These are phyloP conservation scores for Lenwebbia sp. DNA, from an alignment of 345 rosid genomes.

Conservation along the genomic window DNA sequence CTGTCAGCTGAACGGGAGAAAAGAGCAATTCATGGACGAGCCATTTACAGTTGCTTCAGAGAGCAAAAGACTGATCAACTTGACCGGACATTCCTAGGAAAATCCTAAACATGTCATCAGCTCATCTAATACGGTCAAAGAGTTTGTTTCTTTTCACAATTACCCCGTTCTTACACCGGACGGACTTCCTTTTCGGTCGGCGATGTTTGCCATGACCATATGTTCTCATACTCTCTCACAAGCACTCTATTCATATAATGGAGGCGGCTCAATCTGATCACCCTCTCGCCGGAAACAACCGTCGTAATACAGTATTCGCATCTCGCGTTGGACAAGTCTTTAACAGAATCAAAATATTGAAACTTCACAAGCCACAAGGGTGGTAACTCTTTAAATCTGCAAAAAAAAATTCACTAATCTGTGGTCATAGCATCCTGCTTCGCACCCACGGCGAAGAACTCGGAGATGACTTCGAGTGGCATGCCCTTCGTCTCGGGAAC, in stretches of 20 bases:
- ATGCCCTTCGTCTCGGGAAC: constrained; percentile 47
- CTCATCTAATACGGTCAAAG: not conserved
- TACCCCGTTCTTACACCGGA: not conserved
- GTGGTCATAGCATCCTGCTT: not conserved
- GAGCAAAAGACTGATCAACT: not conserved
- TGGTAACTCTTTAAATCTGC: not conserved
- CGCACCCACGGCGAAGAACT: constrained; percentile 32
- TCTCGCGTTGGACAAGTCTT: not conserved
- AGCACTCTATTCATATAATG: not conserved
- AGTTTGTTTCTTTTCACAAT: not conserved
- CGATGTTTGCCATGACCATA: not conserved
- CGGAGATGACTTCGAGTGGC: constrained; percentile 41
- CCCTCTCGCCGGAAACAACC: not conserved
- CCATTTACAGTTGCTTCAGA: not conserved
- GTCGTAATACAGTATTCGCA: not conserved
- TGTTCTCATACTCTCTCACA: not conserved
- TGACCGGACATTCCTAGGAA: not conserved
- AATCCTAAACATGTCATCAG: not conserved
- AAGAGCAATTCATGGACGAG: not conserved
- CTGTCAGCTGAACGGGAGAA: not conserved
- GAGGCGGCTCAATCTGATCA: not conserved
- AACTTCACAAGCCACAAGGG: not conserved
- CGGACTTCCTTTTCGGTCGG: not conserved
- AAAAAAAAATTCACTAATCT: not conserved
- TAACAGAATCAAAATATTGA: not conserved